Base-by-base conservation (phyloP, 2,329 filamentous ascomycete species). In the Zymoseptoria passerinii region DNA sequence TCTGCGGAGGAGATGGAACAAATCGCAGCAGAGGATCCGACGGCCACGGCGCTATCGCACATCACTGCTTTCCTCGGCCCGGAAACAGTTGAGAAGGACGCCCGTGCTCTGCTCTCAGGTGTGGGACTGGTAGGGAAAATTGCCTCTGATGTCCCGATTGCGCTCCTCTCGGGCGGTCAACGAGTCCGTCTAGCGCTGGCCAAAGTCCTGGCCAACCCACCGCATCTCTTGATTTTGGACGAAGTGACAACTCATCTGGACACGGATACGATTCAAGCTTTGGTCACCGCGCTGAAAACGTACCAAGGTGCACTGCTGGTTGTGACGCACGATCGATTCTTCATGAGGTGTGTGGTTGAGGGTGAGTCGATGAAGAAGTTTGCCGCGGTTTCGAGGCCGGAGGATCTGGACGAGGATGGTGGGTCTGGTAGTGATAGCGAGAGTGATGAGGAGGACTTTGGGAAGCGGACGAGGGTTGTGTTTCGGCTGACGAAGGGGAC, bases 201-300 rank as follows among this genome's bases (percentile, higher is more conserved):
- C 1, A 80, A 83, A 52, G 73, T 91, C n/a, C 74, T 92, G 40
- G 86, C 85, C 80, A 76, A 76, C 48, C 77, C 81, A 3, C 88
- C 88, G 19, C 88, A 92, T 63, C 81, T 89, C 58, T 78, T 92
- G 2, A 80, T 92, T 5, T 80, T 92, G 7, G 89, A 92, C 69
- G 90, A 90, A 71, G 86, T 90, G 23, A 94, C 89, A 6, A 92
- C 90, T 0, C 90, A 95, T 76, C 78, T 95, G 48, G 90, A 95
- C 70, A 89, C 88, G 61, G 84, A 94, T 73, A 92, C 88, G 0
- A 88, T 92, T 23, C 81, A 83, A 7, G 88, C 87, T 1, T 73
- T 95, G 56, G 80, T 87, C 0, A 78, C 82, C 23, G 87, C 86
- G 1, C 71, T 95, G 62, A 78, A 80, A 13, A 75, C 75, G 2